A percentile compares a stretch with the other conserved stretches of the same genome.
These are phyloP conservation scores for Kwoniella shivajii DNA, from an alignment of 1,284 basidiomycete genomes.

Conservation along the genomic window DNA sequence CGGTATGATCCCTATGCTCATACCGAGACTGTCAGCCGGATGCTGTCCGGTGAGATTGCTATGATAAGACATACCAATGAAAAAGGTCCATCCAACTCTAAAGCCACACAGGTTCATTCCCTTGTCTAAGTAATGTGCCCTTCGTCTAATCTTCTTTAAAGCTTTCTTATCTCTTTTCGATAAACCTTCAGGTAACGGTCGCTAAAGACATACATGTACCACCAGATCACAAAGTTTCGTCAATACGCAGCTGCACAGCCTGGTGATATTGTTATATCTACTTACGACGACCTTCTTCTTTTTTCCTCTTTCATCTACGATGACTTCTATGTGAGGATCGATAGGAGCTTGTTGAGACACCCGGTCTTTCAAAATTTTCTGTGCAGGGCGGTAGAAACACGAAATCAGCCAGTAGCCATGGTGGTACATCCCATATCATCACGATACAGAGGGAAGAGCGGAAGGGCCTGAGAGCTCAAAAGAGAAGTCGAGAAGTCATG, in stretches of 20 bases:
- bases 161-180: slow-evolving; percentile 75
- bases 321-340: slow-evolving; percentile 79
- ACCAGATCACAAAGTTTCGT: neutral
- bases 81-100: slow-evolving; percentile 80
- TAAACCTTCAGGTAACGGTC: slow-evolving; percentile 73
- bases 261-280: slow-evolving; percentile 7
- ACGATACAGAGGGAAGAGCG: neutral
- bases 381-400: neutral
- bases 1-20: slow-evolving; percentile 45
- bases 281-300: slow-evolving; percentile 69
- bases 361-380: slow-evolving; percentile 64
- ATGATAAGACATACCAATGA: slow-evolving; percentile 62
- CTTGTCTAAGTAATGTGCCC: slow-evolving; percentile 91
- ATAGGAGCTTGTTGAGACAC: slow-evolving; percentile 64
- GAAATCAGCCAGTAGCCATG: slow-evolving; percentile 3
- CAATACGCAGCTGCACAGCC: neutral
- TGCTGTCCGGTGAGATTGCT: neutral
- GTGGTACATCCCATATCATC: too few relatives aligned
- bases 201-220: slow-evolving; percentile 55
- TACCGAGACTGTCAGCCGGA: neutral
- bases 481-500: neutral
- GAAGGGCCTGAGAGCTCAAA: neutral
- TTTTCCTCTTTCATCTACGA: slow-evolving; percentile 66
- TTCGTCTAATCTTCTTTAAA: slow-evolving; percentile 68
- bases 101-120: slow-evolving; percentile 81